Evolutionary conservation across 192 early-diverging fungal species (phyloP).

Genomic region (Coemansia brasiliensis): DNA sequence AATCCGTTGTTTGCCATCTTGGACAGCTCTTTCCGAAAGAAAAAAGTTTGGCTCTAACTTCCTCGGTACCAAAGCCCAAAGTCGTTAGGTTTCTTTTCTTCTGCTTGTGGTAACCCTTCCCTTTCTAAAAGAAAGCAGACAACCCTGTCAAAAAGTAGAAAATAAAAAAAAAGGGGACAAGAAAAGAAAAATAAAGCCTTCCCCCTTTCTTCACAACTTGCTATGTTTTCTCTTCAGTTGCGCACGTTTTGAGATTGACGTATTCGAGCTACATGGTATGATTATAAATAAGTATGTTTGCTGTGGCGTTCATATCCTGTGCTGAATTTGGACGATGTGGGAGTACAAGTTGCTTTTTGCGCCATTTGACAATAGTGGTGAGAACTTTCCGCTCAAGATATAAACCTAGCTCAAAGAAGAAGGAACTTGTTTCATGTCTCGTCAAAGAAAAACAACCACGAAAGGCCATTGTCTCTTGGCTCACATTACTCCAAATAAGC

Average conservation of each 20-base stretch:
- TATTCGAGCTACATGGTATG: neutral
- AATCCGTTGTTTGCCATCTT: constrained; percentile 3
- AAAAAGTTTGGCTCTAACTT: no score
- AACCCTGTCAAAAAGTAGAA: neutral
- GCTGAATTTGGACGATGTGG: constrained; percentile 13
- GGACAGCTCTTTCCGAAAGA: no score
- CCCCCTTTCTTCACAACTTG: neutral
- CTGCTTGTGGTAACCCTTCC: no score
- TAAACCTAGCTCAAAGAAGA: neutral
- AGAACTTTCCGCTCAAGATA: constrained; percentile 1
- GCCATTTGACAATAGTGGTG: constrained; percentile 10
- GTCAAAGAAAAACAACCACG: no score
- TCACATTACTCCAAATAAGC: neutral
- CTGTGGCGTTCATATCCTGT: constrained; percentile 4
- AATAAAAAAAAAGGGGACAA: neutral
- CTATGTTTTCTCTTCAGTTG: neutral
- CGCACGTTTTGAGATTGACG: neutral
- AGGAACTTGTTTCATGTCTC: no score
- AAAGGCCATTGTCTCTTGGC: neutral
- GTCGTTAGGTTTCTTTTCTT: no score
- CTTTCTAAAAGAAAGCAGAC: neutral
- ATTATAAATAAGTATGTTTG: constrained; percentile 2
- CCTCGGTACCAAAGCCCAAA: neutral
- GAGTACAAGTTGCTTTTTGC: neutral
- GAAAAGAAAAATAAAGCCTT: neutral